These are phyloP conservation scores for Yamadazyma insecticola DNA, from an alignment of 805 yeast species.

Conservation along the genomic window DNA sequence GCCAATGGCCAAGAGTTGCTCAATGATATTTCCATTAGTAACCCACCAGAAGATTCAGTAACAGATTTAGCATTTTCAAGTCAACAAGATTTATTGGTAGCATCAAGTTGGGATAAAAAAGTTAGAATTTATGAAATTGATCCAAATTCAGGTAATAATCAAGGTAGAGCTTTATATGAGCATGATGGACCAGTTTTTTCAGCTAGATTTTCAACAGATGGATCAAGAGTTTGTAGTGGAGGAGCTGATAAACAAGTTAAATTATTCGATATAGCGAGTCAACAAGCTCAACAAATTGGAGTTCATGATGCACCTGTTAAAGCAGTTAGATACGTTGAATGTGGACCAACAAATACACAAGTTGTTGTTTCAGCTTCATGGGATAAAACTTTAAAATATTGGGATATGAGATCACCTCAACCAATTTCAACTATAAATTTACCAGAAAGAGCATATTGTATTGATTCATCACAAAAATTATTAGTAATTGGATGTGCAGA, in stretches of 20 bases:
- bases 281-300: conserved; percentile 82
- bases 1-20: conserved; percentile 56
- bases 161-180: conserved; percentile 84
- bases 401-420: conserved; percentile 87
- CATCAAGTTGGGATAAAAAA: conserved; percentile 91
- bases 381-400: conserved; percentile 91
- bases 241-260: conserved; percentile 89
- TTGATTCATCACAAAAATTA: conserved; percentile 79
- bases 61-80: conserved; percentile 84
- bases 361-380: conserved; percentile 91
- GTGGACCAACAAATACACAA: conserved; percentile 79
- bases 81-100: conserved; percentile 74
- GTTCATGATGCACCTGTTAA: conserved; percentile 79
- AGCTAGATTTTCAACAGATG: conserved; percentile 82
- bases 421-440: conserved; percentile 77
- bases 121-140: conserved; percentile 87
- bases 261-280: conserved; percentile 74
- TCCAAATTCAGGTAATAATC: conserved; percentile 67
- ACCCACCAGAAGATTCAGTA: conserved; percentile 90
- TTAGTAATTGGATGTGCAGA: conserved; percentile 95
- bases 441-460: conserved; percentile 87
- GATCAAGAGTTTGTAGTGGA: conserved; percentile 75
- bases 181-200: conserved; percentile 86
- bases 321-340: conserved; percentile 68
- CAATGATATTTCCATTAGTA: conserved; percentile 65